Evolutionary conservation across 192 early-diverging fungal genomes (phyloP), one percentile per base, ranked within the genome.

Genomic region (Coemansia sp.): DNA sequence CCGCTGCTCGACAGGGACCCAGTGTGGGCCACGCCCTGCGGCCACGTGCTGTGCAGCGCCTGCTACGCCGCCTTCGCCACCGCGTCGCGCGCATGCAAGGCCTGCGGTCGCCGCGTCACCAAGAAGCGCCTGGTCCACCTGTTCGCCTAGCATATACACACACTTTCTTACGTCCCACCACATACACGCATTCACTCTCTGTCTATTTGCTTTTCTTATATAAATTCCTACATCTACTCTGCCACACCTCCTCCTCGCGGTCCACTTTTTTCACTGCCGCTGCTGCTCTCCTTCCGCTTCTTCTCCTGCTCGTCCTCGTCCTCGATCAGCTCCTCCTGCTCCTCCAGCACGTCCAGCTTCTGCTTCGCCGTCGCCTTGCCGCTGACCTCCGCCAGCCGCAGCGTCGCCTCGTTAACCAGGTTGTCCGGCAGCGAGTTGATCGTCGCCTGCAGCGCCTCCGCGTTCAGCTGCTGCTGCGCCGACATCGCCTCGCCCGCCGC

Each of bases 261-360:
- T 51, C 59, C 25, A 61, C 41, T 64, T 68, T 75, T 69, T 74
- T 53, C 50, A 69, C 61, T 42, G 73, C 70, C 13, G 76, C 75
- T 53, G 83, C 83, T 82, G 37, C 73, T 81, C 38, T 83, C 81
- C 41, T 60, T 46, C 43, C 59, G 59, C 62, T 78, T 70, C 59
- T 91, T 83, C 55, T 93, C 92, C 76, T 98, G 92, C 53, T 87
- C 93, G 41, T 86, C 82, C 73, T 98, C 96, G 59, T 96, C 93
- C 61, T 89, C 90, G 62, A 98, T 96, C 55, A 98, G 81, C 65
- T 98, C 94, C 72, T 98, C 91, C 75, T 98, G 96, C 71, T 98
- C 87, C 57, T 95, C 87, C 49, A 98, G 68, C 30, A 96, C 92
- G 54, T 94, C 91, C 43, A 96, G 83, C 78, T 93, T 91, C 71